A percentile compares a stretch with the other conserved stretches of the same genome.
phyloP scores from a whole-genome alignment of 169 alveolate species.

The Plasmodium yoelii region DNA sequence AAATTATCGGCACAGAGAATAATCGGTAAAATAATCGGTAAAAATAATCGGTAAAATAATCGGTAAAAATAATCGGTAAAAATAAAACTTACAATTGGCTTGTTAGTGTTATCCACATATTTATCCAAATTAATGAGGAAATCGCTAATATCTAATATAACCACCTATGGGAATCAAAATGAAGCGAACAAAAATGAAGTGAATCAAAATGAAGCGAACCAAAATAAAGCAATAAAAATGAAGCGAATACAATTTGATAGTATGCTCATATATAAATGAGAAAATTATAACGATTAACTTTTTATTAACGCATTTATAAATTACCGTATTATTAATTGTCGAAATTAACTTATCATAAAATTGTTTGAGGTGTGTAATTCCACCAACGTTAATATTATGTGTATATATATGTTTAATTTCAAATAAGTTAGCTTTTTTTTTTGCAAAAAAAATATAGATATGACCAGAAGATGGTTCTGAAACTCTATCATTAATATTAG shows the following conservation, averaged over 20 bases:
- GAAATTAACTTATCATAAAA: conserved; percentile 34
- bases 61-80: background rate
- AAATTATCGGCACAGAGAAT: background rate
- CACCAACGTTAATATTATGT: conserved; percentile 47
- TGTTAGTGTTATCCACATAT: conserved; percentile 15
- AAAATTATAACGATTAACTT: no score
- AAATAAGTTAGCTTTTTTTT: conserved; percentile 32
- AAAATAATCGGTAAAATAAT: background rate
- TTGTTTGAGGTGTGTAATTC: conserved; percentile 39
- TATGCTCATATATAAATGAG: no score
- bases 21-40: no score
- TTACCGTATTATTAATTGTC: conserved; percentile 55
- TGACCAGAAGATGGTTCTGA: conserved; percentile 67
- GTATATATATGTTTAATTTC: conserved; percentile 74
- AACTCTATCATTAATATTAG: conserved; percentile 33
- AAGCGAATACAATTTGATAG: background rate
- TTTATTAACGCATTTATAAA: no score
- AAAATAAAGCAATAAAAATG: background rate
- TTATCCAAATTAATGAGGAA: conserved; percentile 20
- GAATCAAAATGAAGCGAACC: background rate
- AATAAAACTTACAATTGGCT: background rate
- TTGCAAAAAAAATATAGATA: conserved; percentile 49
- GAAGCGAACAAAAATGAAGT: background rate
- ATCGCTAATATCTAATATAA: conserved; percentile 37
- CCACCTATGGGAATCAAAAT: conserved; percentile 19